These are phyloP conservation scores for Mimosa bimucronata DNA, from an alignment of 306 rosid genomes.

Conservation along the genomic window DNA sequence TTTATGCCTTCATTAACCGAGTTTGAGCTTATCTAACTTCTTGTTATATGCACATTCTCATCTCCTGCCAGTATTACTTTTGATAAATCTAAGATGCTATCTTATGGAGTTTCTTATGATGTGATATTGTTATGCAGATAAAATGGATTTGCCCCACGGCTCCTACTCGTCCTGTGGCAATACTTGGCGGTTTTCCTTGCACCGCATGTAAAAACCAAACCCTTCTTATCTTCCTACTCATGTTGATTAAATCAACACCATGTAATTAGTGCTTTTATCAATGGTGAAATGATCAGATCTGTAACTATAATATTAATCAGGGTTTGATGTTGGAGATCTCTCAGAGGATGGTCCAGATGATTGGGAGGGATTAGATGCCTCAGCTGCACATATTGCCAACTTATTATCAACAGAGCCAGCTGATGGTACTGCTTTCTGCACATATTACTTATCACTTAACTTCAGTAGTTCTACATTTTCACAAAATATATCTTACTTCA, in stretches of 20 bases:
- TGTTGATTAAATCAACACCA: neutral
- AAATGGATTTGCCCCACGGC: conserved; percentile 99
- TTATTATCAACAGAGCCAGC: conserved; percentile 95
- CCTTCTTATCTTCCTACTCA: conserved; percentile 16
- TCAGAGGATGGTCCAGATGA: conserved; percentile 94
- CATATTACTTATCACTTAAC: neutral
- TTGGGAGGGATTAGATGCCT: conserved; percentile 97
- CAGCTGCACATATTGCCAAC: conserved; percentile 93
- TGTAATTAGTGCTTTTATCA: conserved; percentile 10
- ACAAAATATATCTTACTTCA: conserved; percentile 1
- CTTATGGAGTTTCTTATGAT: conserved; percentile 31
- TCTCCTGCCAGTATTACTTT: conserved; percentile 6
- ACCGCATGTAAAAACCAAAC: conserved; percentile 77
- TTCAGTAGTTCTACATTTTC: conserved; percentile 5
- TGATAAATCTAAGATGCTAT: conserved; percentile 10
- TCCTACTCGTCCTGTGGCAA: conserved; percentile 93
- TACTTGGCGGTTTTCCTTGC: conserved; percentile 94
- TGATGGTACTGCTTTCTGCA: conserved; percentile 62
- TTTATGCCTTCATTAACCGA: conserved; percentile 19
- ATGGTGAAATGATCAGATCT: conserved; percentile 25
- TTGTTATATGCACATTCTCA: conserved; percentile 22
- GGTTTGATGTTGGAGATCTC: conserved; percentile 97
- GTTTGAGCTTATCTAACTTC: conserved; percentile 33
- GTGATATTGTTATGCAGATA: conserved; percentile 59
- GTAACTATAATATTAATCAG: conserved; percentile 48